Conservation (phyloP, 1,284 basidiomycete species). For the Moniliophthora roreri region DNA sequence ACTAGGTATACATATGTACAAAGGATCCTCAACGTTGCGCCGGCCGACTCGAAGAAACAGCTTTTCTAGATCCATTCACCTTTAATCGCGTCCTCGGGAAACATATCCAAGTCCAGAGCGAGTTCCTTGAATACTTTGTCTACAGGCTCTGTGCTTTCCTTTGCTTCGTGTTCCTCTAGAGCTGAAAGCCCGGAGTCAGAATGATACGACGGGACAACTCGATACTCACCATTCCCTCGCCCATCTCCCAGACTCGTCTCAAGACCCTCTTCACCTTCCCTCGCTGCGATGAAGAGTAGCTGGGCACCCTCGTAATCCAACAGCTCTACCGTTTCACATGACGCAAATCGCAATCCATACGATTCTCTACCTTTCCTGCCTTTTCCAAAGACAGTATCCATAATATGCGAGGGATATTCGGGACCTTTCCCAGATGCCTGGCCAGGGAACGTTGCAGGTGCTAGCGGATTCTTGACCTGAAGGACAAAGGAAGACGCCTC, state of each 20-base stretch:
- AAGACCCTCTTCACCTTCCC: conserved; percentile 45
- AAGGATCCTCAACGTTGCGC: too few species aligned
- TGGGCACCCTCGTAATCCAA: conserved; percentile 59
- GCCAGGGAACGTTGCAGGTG: conserved; percentile 37
- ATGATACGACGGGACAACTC: neutral
- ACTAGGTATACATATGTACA: too few species aligned
- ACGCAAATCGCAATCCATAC: conserved; percentile 52
- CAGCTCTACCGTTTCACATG: conserved; percentile 51
- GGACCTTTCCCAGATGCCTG: conserved; percentile 36
- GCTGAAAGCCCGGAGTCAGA: conserved; percentile 20
- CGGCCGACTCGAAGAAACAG: too few species aligned
- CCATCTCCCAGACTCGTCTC: conserved; percentile 52
- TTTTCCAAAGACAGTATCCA: conserved; percentile 48
- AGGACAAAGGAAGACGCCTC: conserved; percentile 50
- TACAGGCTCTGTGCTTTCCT: conserved; percentile 41
- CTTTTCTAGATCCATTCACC: conserved; percentile 47
- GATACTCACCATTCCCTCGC: conserved; percentile 44
- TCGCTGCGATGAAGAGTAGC: conserved; percentile 58
- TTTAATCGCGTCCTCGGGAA: conserved; percentile 49
- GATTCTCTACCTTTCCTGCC: conserved; percentile 40
- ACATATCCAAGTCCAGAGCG: conserved; percentile 42
- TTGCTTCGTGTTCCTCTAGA: conserved; percentile 35
- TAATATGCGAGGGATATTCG: conserved; percentile 45
- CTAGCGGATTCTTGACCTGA: conserved; percentile 59
- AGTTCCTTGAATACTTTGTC: conserved; percentile 52